These are phyloP conservation scores for Boletus speciosus DNA, from an alignment of 768 basidiomycete species.

Conservation along the genomic window DNA sequence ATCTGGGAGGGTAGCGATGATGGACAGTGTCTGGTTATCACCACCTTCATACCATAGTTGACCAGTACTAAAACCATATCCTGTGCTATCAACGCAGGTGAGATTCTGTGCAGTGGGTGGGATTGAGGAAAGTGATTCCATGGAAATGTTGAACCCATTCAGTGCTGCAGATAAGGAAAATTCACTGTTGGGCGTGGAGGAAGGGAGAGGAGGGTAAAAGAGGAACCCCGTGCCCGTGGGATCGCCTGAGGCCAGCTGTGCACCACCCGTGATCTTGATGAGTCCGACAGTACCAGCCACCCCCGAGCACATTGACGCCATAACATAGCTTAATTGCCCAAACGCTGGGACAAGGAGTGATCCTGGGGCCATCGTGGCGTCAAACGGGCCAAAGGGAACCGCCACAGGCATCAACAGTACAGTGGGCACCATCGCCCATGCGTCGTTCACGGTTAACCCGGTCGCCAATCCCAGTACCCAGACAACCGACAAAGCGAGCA, in stretches of 20 bases:
- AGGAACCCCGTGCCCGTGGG: background rate
- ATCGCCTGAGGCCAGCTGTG: background rate
- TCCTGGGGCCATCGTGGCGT: background rate
- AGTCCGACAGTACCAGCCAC: too few species aligned
- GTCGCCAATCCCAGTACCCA: background rate
- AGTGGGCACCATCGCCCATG: background rate
- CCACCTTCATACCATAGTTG: background rate
- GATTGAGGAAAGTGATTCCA: background rate
- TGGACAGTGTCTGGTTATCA: background rate
- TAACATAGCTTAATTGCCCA: too few species aligned
- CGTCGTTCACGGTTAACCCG: slow-evolving; percentile 1
- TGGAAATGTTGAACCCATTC: slow-evolving; percentile 3
- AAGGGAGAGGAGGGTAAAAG: background rate
- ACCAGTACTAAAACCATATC: background rate
- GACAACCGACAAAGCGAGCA: slow-evolving; percentile 1
- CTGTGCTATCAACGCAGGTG: background rate
- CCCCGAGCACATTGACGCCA: background rate
- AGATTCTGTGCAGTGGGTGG: slow-evolving; percentile 2
- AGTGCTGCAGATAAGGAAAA: background rate
- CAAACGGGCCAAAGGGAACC: background rate
- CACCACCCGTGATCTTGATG: too few species aligned
- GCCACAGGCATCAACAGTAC: background rate
- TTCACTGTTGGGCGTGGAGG: background rate
- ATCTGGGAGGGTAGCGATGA: background rate
- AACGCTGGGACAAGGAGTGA: too few species aligned